phyloP scores from a whole-genome alignment of 148 eudicot genomes.

The Vaccinium macrocarpon region DNA sequence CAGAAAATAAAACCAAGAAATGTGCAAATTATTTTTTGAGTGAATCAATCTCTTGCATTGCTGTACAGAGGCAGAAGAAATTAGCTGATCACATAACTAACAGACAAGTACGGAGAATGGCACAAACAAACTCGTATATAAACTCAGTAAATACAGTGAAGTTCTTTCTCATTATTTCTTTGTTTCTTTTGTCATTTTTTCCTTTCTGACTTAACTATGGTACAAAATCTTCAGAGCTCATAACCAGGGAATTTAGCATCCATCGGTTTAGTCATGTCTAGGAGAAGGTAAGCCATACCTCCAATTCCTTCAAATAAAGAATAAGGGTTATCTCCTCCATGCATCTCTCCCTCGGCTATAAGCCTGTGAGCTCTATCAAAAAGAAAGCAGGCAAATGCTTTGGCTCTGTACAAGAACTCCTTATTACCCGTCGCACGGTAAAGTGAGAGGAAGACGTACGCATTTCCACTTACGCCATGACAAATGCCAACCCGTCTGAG shows the following conservation, averaged over 20 bases:
- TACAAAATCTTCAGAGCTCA: constrained; percentile 37
- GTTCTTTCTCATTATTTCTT: background rate
- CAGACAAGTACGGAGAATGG: background rate
- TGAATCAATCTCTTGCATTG: background rate
- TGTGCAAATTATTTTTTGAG: background rate
- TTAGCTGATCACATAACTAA: background rate
- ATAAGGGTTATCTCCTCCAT: constrained; percentile 57
- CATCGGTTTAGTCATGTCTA: constrained; percentile 55
- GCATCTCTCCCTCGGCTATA: constrained; percentile 53
- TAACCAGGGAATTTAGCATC: constrained; percentile 64
- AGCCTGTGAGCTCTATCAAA: constrained; percentile 48
- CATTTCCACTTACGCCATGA: constrained; percentile 69
- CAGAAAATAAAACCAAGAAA: background rate
- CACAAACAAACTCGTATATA: background rate
- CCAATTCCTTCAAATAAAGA: constrained; percentile 76
- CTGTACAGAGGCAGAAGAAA: background rate
- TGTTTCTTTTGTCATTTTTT: background rate
- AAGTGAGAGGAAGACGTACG: constrained; percentile 56
- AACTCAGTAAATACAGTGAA: background rate
- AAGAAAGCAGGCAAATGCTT: constrained; percentile 63
- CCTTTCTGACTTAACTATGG: background rate
- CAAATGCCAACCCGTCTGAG: constrained; percentile 62
- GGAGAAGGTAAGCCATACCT: constrained; percentile 64
- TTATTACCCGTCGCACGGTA: constrained; percentile 43
- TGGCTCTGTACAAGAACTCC: constrained; percentile 51